Percentiles rank a stretch among this genome's conserved stretches.
These are phyloP conservation scores for Purshia tridentata DNA, from an alignment of 306 rosid genomes.

Conservation along the genomic window DNA sequence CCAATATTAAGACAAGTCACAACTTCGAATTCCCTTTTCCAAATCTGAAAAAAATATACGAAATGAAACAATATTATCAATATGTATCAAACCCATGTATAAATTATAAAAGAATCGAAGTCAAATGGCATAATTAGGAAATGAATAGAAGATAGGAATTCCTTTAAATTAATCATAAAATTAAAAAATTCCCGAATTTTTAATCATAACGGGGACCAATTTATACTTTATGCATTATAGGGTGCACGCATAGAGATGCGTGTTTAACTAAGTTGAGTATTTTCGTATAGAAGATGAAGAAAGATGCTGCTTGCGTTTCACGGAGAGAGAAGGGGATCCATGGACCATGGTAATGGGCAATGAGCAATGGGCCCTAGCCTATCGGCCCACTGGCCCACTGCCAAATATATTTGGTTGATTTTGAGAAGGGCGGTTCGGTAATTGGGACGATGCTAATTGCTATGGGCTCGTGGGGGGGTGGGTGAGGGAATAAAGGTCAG, in stretches of 20 bases:
- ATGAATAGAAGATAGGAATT: neutral
- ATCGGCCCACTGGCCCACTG: neutral
- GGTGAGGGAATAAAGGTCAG: slow-evolving; percentile 51
- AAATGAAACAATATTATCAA: too few species aligned
- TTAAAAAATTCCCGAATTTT: neutral
- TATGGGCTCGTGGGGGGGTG: slow-evolving; percentile 29
- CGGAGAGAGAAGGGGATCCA: neutral
- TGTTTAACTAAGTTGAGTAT: slow-evolving; percentile 17
- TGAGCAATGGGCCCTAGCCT: neutral
- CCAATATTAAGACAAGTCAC: too few species aligned
- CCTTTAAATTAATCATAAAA: too few species aligned
- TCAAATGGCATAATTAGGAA: neutral
- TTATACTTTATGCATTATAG: slow-evolving; percentile 14
- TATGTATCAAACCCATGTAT: neutral
- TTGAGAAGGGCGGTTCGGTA: slow-evolving; percentile 19
- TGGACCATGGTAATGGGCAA: neutral
- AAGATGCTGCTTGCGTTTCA: slow-evolving; percentile 4
- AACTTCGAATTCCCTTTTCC: too few species aligned
- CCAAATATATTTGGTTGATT: neutral
- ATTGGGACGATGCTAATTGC: neutral
- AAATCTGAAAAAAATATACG: too few species aligned
- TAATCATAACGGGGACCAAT: slow-evolving; percentile 14
- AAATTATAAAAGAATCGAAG: neutral
- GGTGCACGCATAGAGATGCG: slow-evolving; percentile 37
- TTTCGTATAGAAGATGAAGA: slow-evolving; percentile 7